Evolutionary conservation across 2,329 filamentous ascomycete genomes (phyloP).

Genomic region (Colletotrichum phormii): DNA sequence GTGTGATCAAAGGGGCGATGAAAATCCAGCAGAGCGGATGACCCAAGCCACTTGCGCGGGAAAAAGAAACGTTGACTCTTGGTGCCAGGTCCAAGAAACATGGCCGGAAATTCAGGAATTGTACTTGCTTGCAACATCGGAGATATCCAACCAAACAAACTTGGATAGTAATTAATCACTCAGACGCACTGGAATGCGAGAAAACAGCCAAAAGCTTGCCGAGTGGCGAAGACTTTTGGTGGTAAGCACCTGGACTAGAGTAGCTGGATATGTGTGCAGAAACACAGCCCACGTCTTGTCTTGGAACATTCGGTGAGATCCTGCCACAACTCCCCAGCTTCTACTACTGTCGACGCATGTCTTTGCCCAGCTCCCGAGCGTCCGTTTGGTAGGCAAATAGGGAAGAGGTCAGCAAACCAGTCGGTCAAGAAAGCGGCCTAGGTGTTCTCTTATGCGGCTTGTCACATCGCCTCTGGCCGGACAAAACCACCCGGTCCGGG

Average conservation of each 20-base stretch:
- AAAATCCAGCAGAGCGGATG: conserved; percentile 17
- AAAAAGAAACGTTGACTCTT: conserved; percentile 16
- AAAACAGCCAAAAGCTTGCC: not conserved
- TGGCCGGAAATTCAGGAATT: not conserved
- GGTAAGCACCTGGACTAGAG: not conserved
- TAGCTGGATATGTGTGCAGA: not conserved
- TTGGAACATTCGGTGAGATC: not conserved
- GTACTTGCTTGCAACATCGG: not conserved
- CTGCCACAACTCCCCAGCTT: not conserved
- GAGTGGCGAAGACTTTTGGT: not conserved
- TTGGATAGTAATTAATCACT: not conserved
- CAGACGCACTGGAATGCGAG: not conserved
- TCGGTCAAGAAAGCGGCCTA: not conserved
- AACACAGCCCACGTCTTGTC: not conserved
- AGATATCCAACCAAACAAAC: not conserved
- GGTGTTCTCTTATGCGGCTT: conserved; percentile 2
- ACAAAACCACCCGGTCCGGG: conserved; percentile 13
- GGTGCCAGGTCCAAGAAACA: not conserved
- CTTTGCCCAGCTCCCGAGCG: not conserved
- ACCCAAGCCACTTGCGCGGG: conserved; percentile 20
- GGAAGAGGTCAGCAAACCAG: not conserved
- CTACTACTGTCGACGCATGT: not conserved
- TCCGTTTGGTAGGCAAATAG: not conserved
- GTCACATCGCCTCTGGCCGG: conserved; percentile 10
- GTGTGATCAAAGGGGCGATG: not conserved